Base-by-base conservation (phyloP, 2,329 filamentous ascomycete genomes). In the Arthrobotrys megalospora region DNA sequence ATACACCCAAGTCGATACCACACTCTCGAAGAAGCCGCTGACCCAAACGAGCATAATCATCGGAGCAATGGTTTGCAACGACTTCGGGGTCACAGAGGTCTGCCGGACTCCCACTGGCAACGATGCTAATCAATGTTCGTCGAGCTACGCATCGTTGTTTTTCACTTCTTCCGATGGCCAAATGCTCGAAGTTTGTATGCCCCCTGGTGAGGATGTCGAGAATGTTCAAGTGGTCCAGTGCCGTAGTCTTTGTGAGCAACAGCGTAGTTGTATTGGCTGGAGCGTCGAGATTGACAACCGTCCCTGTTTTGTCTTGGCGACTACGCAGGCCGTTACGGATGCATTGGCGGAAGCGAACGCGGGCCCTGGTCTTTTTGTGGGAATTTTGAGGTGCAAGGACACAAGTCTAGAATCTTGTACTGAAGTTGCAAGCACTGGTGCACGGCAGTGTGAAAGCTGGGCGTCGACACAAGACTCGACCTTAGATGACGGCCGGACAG, bases 51-150 rank as follows among this genome's bases (percentile, higher is more conserved):
- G 10, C 8, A 2, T 16, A 11, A 36, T 19, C 3, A n/a, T 55
- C 21, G 52, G 28, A 19, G 52, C 4, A 6, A 55, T 55, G 52
- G 10, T 55, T 10, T 55, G 52, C 32, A 24, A 55, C n/a, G 52
- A 55, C 52, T 38, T 19, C 8, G 52, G 52, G 2, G 8, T 3
- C 28, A 6, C 52, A 8, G 16, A 10, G 1, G 32, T 55, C 6
- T 55, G 52, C 32, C 28, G 52, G 52, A 36, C 36, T 6, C 52
- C 52, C 4, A 38, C 32, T 6, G 28, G 14, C 52, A 55, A 12
- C 1, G n/a, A 2, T 38, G n/a, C 1, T 6, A n/a, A 55, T 38
- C 19, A 19, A 5, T 55, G 48, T 14, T 21, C 48, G 6, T 6
- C 7, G 6, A 10, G 6, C 2, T 53, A 53, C n/a, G 12, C 10